A percentile compares a stretch with the other conserved stretches of the same genome.
These are phyloP conservation scores for Penicillium coprophilum DNA, from an alignment of 495 filamentous ascomycete genomes.

Conservation along the genomic window DNA sequence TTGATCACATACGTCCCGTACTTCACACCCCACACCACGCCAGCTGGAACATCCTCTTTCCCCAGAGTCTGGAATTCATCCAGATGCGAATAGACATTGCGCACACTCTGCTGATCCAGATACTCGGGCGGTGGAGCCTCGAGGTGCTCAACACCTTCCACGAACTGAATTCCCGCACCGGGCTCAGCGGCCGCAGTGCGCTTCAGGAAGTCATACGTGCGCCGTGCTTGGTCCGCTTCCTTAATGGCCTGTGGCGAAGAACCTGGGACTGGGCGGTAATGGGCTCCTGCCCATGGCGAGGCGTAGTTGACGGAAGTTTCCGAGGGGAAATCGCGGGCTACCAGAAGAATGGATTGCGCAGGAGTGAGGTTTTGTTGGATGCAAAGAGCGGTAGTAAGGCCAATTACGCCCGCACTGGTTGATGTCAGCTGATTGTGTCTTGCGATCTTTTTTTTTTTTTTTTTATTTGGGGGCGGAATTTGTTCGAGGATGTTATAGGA, in stretches of 20 bases:
- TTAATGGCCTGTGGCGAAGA: constrained; percentile 36
- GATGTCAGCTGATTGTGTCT: constrained; percentile 15
- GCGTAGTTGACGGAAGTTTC: constrained; percentile 59
- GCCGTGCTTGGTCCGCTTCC: constrained; percentile 51
- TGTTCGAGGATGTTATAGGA: not conserved
- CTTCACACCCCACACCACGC: constrained; percentile 54
- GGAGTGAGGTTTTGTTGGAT: constrained; percentile 45
- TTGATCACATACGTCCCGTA: constrained; percentile 62
- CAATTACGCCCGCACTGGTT: constrained; percentile 57
- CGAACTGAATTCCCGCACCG: constrained; percentile 51
- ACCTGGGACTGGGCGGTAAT: constrained; percentile 57
- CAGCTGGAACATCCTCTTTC: constrained; percentile 43
- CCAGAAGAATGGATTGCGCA: constrained; percentile 48
- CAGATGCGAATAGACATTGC: constrained; percentile 32
- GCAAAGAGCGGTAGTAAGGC: constrained; percentile 52
- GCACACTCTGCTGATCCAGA: constrained; percentile 32
- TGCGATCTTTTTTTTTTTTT: not conserved
- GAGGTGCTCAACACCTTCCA: constrained; percentile 60
- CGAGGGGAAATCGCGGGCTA: constrained; percentile 57
- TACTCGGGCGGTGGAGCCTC: constrained; percentile 50
- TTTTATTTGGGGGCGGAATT: not conserved
- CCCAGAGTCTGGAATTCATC: constrained; percentile 46
- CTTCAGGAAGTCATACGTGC: constrained; percentile 54
- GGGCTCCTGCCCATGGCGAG: constrained; percentile 65
- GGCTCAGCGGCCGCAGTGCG: constrained; percentile 37